Conservation (phyloP, 2,329 filamentous ascomycete species). For the Incumbomyces lentus region DNA sequence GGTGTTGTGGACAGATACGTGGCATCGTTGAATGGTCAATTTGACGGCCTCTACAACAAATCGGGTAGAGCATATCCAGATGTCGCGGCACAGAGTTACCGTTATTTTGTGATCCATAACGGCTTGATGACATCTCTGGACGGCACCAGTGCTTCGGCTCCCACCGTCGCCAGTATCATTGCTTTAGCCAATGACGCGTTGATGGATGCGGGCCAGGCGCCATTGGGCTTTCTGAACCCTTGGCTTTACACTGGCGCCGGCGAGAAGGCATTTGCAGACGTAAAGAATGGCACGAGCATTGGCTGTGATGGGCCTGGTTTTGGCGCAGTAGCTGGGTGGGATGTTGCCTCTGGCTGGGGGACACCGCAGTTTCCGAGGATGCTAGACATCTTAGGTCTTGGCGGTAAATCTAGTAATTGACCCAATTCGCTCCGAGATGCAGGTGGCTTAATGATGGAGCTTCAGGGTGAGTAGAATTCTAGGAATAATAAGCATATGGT, state of each 20-base stretch:
- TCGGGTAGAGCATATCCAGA: constrained; percentile 53
- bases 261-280: constrained; percentile 41
- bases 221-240: constrained; percentile 51
- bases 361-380: constrained; percentile 24
- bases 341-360: constrained; percentile 32
- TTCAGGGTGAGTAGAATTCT: too few relatives aligned
- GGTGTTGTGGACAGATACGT: constrained; percentile 37
- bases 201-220: constrained; percentile 38
- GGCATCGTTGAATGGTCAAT: constrained; percentile 29
- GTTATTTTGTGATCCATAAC: constrained; percentile 36
- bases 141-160: constrained; percentile 43
- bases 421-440: too few relatives aligned
- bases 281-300: constrained; percentile 25
- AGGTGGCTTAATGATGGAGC: too few relatives aligned
- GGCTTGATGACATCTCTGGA: constrained; percentile 27
- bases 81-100: constrained; percentile 48
- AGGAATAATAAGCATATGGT: too few relatives aligned
- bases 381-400: constrained; percentile 13
- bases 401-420: not conserved
- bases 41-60: constrained; percentile 40
- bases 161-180: constrained; percentile 49
- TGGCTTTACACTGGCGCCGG: constrained; percentile 44
- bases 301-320: constrained; percentile 29
- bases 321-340: constrained; percentile 30
- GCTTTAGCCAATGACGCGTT: constrained; percentile 54